Percentiles rank a stretch among this genome's conserved stretches.
Conservation (phyloP, 306 rosid genomes). For the Senna siamea region DNA sequence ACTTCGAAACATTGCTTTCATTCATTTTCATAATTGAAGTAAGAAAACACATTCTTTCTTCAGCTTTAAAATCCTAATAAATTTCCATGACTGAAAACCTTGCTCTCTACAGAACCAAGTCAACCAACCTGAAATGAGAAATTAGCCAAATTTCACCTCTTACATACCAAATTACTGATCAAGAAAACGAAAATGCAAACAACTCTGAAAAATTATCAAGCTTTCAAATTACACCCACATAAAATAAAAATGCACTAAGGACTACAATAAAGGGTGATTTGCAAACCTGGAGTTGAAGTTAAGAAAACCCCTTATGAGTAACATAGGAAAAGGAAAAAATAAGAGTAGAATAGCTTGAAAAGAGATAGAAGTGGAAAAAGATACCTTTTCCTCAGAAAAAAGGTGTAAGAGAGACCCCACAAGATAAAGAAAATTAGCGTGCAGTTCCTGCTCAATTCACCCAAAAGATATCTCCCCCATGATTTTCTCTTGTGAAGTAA, state of each 20-base stretch:
- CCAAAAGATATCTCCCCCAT: constrained; percentile 35
- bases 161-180: constrained; percentile 32
- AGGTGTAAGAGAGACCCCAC: constrained; percentile 73
- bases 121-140: too few species aligned
- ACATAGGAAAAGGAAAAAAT: constrained; percentile 24
- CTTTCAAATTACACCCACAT: too few species aligned
- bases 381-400: constrained; percentile 62
- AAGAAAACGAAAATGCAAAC: constrained; percentile 32
- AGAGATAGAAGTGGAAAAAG: constrained; percentile 5
- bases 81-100: too few species aligned
- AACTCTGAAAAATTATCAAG: too few species aligned
- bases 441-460: constrained; percentile 55
- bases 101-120: too few species aligned
- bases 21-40: constrained; percentile 14
- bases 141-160: constrained; percentile 5
- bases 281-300: constrained; percentile 48
- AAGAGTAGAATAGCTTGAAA: constrained; percentile 21
- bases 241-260: too few species aligned
- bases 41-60: not conserved
- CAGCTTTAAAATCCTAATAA: too few species aligned
- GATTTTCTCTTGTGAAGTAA: constrained; percentile 54
- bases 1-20: constrained; percentile 19
- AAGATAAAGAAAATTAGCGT: constrained; percentile 52
- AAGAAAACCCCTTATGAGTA: constrained; percentile 49
- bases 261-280: too few species aligned